A percentile compares a stretch with the other conserved stretches of the same genome.
Conservation (phyloP, 345 rosid species). For the Camelina neglecta region DNA sequence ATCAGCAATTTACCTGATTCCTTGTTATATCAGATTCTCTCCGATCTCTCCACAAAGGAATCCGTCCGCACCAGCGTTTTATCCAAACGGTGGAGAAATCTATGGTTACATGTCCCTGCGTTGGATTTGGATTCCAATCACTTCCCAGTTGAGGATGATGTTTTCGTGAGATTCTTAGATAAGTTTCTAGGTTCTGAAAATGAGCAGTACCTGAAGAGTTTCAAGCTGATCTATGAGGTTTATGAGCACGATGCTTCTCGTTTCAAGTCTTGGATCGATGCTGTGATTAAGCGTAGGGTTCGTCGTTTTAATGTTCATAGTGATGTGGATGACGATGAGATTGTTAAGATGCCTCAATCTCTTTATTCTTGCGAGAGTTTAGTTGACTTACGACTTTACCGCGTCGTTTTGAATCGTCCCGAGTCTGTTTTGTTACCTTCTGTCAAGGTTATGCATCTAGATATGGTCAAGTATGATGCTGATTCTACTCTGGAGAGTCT, state of each 20-base stretch:
- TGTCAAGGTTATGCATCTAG: conserved; percentile 32
- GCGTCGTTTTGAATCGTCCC: conserved; percentile 6
- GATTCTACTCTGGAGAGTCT: conserved; percentile 38
- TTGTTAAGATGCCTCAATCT: conserved; percentile 35
- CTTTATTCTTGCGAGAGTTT: conserved; percentile 29
- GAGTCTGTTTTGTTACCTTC: conserved; percentile 36
- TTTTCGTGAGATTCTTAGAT: conserved; percentile 17
- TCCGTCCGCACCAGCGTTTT: conserved; percentile 37
- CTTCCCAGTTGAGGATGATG: conserved; percentile 11
- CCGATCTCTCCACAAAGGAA: conserved; percentile 28
- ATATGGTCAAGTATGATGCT: conserved; percentile 22
- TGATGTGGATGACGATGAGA: neutral
- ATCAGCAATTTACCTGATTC: conserved; percentile 39
- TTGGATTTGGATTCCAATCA: conserved; percentile 26
- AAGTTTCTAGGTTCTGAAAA: conserved; percentile 25
- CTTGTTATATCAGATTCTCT: conserved; percentile 30
- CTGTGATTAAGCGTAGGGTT: conserved; percentile 21
- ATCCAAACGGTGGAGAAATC: conserved; percentile 30
- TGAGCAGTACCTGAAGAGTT: conserved; percentile 22
- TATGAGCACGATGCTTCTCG: conserved; percentile 28
- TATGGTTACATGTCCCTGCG: conserved; percentile 31
- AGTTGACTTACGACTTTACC: conserved; percentile 17
- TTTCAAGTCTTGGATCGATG: conserved; percentile 36
- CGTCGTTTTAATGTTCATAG: conserved; percentile 11
- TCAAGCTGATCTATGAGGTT: conserved; percentile 27